Percentiles rank a stretch among this genome's conserved stretches.
Evolutionary conservation across 179 eudicot species (phyloP).

Genomic region (Silene noctiflora): DNA sequence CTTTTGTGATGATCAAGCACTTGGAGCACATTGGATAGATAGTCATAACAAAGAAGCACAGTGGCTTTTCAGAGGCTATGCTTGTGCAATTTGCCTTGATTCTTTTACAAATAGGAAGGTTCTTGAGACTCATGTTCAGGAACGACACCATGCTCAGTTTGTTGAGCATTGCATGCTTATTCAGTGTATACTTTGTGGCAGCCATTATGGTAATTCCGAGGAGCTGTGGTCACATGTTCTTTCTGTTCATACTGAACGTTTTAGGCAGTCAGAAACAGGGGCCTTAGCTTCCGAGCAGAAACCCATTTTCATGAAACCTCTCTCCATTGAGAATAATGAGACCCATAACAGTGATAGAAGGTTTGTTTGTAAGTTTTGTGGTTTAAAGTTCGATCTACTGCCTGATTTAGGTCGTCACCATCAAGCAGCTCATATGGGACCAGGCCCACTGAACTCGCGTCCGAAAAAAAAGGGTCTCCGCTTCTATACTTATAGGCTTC

Average conservation of each 20-base stretch:
- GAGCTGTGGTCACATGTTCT: constrained; percentile 89
- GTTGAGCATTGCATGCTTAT: constrained; percentile 90
- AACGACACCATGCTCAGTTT: constrained; percentile 81
- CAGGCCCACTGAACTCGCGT: constrained; percentile 42
- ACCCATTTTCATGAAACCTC: constrained; percentile 24
- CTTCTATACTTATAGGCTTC: constrained; percentile 65
- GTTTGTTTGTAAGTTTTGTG: constrained; percentile 81
- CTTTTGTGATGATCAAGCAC: constrained; percentile 58
- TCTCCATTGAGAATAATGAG: constrained; percentile 40
- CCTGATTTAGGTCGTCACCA: constrained; percentile 99
- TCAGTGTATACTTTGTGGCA: constrained; percentile 88
- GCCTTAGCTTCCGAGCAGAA: constrained; percentile 32
- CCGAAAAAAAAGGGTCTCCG: constrained; percentile 64
- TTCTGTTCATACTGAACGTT: constrained; percentile 60
- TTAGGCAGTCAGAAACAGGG: constrained; percentile 45
- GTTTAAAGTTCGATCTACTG: constrained; percentile 82
- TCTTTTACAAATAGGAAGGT: constrained; percentile 86
- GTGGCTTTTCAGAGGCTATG: constrained; percentile 92
- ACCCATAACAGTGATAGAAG: constrained; percentile 44
- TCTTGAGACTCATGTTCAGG: constrained; percentile 86
- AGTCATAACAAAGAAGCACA: constrained; percentile 93
- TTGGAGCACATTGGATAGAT: constrained; percentile 80
- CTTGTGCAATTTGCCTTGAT: constrained; percentile 93
- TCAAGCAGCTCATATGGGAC: constrained; percentile 93
- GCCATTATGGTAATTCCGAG: constrained; percentile 77